phyloP scores from a whole-genome alignment of 2,329 filamentous ascomycete species.

The Macrophomina tecta region DNA sequence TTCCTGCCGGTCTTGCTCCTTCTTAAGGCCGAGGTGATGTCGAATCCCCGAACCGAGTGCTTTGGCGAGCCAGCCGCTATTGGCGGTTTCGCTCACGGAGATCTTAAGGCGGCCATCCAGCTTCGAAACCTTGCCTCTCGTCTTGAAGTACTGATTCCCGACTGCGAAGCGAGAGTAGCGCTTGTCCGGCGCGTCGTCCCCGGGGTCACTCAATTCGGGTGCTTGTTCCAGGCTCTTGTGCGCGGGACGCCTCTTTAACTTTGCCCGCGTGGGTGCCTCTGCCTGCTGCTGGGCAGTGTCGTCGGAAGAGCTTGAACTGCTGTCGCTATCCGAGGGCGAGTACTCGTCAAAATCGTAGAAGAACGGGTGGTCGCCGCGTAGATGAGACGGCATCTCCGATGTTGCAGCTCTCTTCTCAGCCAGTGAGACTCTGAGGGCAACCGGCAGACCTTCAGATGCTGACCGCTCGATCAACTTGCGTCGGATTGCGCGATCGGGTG shows the following conservation, averaged over 20 bases:
- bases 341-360: constrained; percentile 22
- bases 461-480: not conserved
- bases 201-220: not conserved
- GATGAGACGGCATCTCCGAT: not conserved
- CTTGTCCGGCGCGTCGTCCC: not conserved
- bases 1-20: constrained; percentile 18
- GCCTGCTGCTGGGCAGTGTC: not conserved
- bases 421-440: not conserved
- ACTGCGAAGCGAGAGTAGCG: constrained; percentile 64
- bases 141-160: constrained; percentile 68
- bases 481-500: not conserved
- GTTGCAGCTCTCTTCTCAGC: constrained; percentile 1
- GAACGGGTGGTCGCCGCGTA: not conserved
- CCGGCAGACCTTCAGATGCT: not conserved
- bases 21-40: constrained; percentile 54
- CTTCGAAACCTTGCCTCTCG: constrained; percentile 69
- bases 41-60: constrained; percentile 70
- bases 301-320: not conserved
- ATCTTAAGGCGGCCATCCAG: constrained; percentile 74
- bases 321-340: constrained; percentile 15
- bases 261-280: not conserved
- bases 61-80: constrained; percentile 75
- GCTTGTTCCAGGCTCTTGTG: not conserved
- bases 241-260: not conserved
- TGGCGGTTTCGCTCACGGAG: constrained; percentile 72